Evolutionary conservation across 75 land plant genomes (phyloP).

Genomic region (Pseudotsuga menziesii): DNA sequence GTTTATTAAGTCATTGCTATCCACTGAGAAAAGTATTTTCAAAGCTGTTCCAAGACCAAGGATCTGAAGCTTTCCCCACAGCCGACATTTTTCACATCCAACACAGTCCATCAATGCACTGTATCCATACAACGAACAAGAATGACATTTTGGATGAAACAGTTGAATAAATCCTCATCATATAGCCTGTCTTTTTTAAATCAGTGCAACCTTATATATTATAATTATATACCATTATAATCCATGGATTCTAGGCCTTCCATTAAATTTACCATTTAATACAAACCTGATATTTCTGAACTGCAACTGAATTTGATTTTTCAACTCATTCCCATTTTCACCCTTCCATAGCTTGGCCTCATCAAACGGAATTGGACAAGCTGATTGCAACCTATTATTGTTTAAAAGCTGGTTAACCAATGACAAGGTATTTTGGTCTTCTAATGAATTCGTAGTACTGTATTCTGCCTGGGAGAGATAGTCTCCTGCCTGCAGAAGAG

Average conservation of each 20-base stretch:
- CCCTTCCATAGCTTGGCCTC: constrained; percentile 44
- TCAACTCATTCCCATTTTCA: constrained; percentile 29
- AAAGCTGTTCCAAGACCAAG: constrained; percentile 48
- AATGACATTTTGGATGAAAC: neutral
- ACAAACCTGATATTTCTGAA: constrained; percentile 36
- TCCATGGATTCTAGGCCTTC: neutral
- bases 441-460: constrained; percentile 24
- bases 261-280: neutral
- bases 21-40: constrained; percentile 36
- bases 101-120: constrained; percentile 49
- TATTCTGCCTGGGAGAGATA: constrained; percentile 37
- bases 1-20: neutral
- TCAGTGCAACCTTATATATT: neutral
- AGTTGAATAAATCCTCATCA: neutral
- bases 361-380: constrained; percentile 41
- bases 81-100: constrained; percentile 48
- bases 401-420: constrained; percentile 23
- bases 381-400: constrained; percentile 20
- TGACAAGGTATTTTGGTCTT: constrained; percentile 20
- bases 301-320: constrained; percentile 26
- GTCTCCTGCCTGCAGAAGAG: constrained; percentile 22
- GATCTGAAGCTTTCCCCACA: constrained; percentile 51
- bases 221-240: neutral
- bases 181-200: neutral
- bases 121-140: constrained; percentile 8